Evolutionary conservation across 441 rosid species (phyloP), one percentile per base, ranked within the genome.

Genomic region (Cnidoscolus chayamansa): DNA sequence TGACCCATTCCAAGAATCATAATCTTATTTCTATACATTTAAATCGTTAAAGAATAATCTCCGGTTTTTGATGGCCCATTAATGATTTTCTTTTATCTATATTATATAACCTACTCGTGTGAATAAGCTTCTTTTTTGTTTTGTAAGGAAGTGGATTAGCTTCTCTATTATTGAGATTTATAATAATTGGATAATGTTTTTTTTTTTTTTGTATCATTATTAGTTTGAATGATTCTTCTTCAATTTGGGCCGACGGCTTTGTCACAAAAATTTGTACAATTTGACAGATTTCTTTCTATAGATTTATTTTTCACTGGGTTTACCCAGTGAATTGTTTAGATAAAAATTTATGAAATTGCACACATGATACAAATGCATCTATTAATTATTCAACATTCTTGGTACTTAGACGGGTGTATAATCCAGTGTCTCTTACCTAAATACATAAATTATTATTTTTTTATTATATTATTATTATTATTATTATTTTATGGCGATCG

Each of bases 221-320:
- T 25, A n/a, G 51, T 54, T 45, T 55, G 37, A 65, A 47, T 65
- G 57, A 56, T 72, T 72, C 69, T 8, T 57, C 70, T 45, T 63
- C 68, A 43, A 56, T 30, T 55, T 13, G 8, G 40, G 48, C n/a
- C 59, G 57, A 25, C 10, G 64, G 16, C 37, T 59, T 16, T 43
- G 15, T 40, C 2, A 15, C 0, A 54, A 16, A 53, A 25, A 10
- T 15, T 64, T n/a, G 58, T 48, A 60, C 12, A 35, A 32, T 70
- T 16, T 70, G 31, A 0, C 31, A 30, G 0, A 58, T 59, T 7
- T 35, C 35, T 50, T 49, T 71, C 12, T 16, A 13, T 51, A 71
- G 47, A 51, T 32, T 40, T 35, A 31, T 62, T 35, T 67, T 68
- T 10, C 53, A 40, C 16, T 17, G 45, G 45, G 6, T 40, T 40